Evolutionary conservation across 352 stramenopile species (phyloP).

Genomic region (Globisporangium radiosum): DNA sequence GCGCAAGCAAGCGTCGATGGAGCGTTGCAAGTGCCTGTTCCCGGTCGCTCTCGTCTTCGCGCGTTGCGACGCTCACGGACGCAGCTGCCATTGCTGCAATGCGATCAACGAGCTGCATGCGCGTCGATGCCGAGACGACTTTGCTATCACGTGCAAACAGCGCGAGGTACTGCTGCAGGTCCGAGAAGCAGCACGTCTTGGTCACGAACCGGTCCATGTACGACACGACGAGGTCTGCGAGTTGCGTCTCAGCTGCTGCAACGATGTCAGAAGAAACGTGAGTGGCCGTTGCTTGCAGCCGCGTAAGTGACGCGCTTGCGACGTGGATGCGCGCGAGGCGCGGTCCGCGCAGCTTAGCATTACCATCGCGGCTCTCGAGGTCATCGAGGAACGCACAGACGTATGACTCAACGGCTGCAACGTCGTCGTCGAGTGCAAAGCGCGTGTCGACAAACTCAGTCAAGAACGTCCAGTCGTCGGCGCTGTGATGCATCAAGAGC

Average conservation of each 20-base stretch:
- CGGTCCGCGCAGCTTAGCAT: slow-evolving; percentile 56
- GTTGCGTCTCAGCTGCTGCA: slow-evolving; percentile 25
- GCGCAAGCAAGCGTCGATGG: slow-evolving; percentile 46
- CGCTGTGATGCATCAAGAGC: slow-evolving; percentile 66
- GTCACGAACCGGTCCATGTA: slow-evolving; percentile 69
- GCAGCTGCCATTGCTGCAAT: slow-evolving; percentile 30
- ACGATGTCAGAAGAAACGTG: slow-evolving; percentile 13
- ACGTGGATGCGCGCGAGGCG: slow-evolving; percentile 61
- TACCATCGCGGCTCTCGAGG: slow-evolving; percentile 37
- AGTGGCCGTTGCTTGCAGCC: slow-evolving; percentile 12
- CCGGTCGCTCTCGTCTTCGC: slow-evolving; percentile 13
- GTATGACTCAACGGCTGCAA: slow-evolving; percentile 22
- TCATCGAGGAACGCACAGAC: slow-evolving; percentile 33
- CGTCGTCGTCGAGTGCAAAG: slow-evolving; percentile 29
- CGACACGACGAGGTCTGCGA: slow-evolving; percentile 40
- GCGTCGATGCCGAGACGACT: slow-evolving; percentile 25
- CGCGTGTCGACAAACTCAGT: slow-evolving; percentile 50
- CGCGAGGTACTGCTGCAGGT: slow-evolving; percentile 73
- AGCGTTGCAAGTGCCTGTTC: slow-evolving; percentile 44
- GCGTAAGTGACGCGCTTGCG: slow-evolving; percentile 35
- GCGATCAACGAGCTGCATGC: slow-evolving; percentile 26
- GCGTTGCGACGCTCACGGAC: slow-evolving; percentile 17
- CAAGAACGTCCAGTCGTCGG: slow-evolving; percentile 81
- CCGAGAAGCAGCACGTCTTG: slow-evolving; percentile 84
- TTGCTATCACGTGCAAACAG: slow-evolving; percentile 23